Conservation (phyloP, 2,329 filamentous ascomycete genomes). For the Chrysoporthe puriensis region DNA sequence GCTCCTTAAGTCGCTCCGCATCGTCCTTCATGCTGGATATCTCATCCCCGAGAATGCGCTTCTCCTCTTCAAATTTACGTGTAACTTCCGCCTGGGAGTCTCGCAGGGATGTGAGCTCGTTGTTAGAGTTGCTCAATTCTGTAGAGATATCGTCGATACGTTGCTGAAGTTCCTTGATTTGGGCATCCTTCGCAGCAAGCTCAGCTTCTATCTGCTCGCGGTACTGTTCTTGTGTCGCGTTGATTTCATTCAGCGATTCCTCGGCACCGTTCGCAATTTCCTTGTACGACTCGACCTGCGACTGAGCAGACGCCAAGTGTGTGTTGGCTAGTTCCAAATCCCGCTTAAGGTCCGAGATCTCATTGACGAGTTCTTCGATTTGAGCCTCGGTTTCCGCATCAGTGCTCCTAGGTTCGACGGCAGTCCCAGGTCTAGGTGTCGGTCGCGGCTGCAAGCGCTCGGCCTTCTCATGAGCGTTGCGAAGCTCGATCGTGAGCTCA, state of each 20-base stretch:
- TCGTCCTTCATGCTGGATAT: conserved; percentile 82
- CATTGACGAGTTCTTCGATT: conserved; percentile 79
- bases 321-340: conserved; percentile 80
- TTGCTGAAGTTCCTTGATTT: conserved; percentile 80
- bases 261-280: conserved; percentile 85
- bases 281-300: conserved; percentile 85
- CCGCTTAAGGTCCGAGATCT: conserved; percentile 84
- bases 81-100: conserved; percentile 77
- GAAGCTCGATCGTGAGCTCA: conserved; percentile 85
- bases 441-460: conserved; percentile 81
- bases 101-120: conserved; percentile 78
- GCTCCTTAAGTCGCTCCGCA: conserved; percentile 76
- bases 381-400: conserved; percentile 56
- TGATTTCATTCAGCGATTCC: conserved; percentile 80
- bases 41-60: conserved; percentile 76
- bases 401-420: conserved; percentile 44
- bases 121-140: conserved; percentile 81
- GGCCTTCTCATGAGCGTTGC: conserved; percentile 85
- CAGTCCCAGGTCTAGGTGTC: conserved; percentile 60
- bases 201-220: conserved; percentile 81
- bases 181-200: conserved; percentile 76
- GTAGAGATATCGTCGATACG: conserved; percentile 81
- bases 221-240: conserved; percentile 82
- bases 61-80: conserved; percentile 79
- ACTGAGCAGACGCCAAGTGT: conserved; percentile 80